Evolutionary conservation across 495 filamentous ascomycete species (phyloP), one percentile per base, ranked within the genome.

Genomic region (Daldinia concentrica): DNA sequence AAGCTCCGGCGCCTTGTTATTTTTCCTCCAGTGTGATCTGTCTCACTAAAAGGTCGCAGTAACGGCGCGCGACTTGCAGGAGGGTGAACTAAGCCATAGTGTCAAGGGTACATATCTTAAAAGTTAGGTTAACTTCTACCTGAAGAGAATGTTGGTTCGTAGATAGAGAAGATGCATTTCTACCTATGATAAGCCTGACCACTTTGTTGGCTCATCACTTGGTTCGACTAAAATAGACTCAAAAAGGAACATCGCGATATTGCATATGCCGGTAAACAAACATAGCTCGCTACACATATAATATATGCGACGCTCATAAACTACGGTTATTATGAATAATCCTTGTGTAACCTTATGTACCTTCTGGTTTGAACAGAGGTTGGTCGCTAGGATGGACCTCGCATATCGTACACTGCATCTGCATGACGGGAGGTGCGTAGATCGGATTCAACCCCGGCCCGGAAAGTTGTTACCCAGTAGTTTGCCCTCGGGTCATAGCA

Each of bases 341-440:
- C 22, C 37, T 61, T 24, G 64, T 68, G 65, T 65, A 72, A 66
- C 59, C 17, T 51, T 26, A 41, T 58, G 43, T 36, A 56, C 51
- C 51, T 55, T 26, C 34, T 64, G 52, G 32, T 29, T 27, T 30
- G 34, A 67, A 48, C 54, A 32, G 45, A 72, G 48, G 59, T 64
- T 64, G 59, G 59, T 27, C 30, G 27, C 27, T 24, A 32, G 36
- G 17, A 60, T 57, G 55, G 48, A 62, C 57, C 64, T 48, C 43
- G 63, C 64, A 67, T 72, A 64, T 66, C 34, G 56, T 64, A 72
- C 69, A 67, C 56, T 68, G 64, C 64, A 64, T 68, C 59, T 72
- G 64, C 69, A 64, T 63, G 34, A 30, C 64, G 59, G 64, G 59
- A 67, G 43, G 63, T 65, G 37, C 52, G 70, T 60, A 68, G 70